Conservation (phyloP, 148 eudicot genomes). For the Vaccinium myrtillus region DNA sequence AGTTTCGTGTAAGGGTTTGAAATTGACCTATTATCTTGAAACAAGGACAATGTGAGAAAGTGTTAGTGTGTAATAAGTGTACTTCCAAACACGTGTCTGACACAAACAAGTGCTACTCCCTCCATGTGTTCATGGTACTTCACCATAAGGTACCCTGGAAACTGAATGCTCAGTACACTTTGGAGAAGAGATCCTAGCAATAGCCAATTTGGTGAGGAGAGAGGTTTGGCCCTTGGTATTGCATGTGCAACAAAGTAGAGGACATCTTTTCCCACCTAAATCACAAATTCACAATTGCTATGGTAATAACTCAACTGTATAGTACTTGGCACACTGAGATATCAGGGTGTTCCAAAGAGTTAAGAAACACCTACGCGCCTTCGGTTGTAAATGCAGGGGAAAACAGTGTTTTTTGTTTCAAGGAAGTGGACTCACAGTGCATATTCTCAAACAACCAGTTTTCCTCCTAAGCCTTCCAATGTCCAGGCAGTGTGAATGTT, state of each 20-base stretch:
- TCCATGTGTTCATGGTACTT: background rate
- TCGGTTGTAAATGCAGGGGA: background rate
- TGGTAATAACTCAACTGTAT: background rate
- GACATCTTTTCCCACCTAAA: background rate
- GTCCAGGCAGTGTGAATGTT: background rate
- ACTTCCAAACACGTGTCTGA: background rate
- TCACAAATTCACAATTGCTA: background rate
- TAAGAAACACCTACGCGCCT: background rate
- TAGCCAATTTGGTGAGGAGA: conserved; percentile 3
- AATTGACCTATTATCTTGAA: background rate
- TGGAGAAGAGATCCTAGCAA: background rate
- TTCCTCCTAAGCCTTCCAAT: background rate
- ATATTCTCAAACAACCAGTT: background rate
- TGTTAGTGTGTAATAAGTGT: background rate
- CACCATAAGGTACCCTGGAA: background rate
- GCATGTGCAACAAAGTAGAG: background rate
- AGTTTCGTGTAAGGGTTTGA: background rate
- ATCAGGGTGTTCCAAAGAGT: background rate
- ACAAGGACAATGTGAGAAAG: background rate
- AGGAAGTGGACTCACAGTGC: background rate
- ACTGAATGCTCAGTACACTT: background rate
- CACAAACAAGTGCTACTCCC: background rate
- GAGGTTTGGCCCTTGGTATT: background rate
- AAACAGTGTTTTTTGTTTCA: background rate
- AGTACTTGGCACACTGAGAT: background rate